Evolutionary conservation across 371 early-diverging fungal genomes (phyloP).

Genomic region (Sporodiniella umbellata): DNA sequence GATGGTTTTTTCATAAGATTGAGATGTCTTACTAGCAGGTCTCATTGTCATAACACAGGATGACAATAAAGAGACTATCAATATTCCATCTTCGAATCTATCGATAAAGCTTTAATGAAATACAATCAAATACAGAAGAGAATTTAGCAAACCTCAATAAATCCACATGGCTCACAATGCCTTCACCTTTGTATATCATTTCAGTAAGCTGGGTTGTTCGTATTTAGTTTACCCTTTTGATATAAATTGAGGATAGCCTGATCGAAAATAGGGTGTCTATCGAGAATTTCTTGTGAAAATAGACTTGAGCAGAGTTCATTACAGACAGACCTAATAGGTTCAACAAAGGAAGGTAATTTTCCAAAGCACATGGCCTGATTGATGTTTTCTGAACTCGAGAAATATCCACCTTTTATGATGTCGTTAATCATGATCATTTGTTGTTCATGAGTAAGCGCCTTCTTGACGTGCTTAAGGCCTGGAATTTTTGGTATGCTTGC

Average conservation of each 20-base stretch:
- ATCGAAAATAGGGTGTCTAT: constrained; percentile 38
- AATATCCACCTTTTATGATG: constrained; percentile 21
- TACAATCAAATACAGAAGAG: too few relatives aligned
- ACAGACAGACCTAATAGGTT: constrained; percentile 16
- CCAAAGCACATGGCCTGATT: constrained; percentile 51
- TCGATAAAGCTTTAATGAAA: not conserved
- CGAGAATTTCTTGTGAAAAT: constrained; percentile 16
- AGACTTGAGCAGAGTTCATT: constrained; percentile 11
- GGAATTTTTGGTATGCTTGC: constrained; percentile 17
- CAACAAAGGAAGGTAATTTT: constrained; percentile 20
- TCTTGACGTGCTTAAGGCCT: constrained; percentile 21
- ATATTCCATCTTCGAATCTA: constrained; percentile 47
- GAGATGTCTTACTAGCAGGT: constrained; percentile 10
- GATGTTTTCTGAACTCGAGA: constrained; percentile 6
- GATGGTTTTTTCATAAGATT: not conserved
- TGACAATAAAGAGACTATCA: constrained; percentile 38
- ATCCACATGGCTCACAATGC: constrained; percentile 44
- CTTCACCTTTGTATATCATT: constrained; percentile 23
- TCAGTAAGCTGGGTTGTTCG: not conserved
- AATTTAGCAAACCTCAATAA: constrained; percentile 26
- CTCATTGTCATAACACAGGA: constrained; percentile 46
- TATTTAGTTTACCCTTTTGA: constrained; percentile 28
- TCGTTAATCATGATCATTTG: constrained; percentile 33
- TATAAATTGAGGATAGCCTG: constrained; percentile 47
- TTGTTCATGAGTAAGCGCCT: constrained; percentile 30